Percentiles rank a stretch among this genome's conserved stretches.
These are phyloP conservation scores for Phytophthora chlamydospora DNA, from an alignment of 352 stramenopile genomes.

Conservation along the genomic window DNA sequence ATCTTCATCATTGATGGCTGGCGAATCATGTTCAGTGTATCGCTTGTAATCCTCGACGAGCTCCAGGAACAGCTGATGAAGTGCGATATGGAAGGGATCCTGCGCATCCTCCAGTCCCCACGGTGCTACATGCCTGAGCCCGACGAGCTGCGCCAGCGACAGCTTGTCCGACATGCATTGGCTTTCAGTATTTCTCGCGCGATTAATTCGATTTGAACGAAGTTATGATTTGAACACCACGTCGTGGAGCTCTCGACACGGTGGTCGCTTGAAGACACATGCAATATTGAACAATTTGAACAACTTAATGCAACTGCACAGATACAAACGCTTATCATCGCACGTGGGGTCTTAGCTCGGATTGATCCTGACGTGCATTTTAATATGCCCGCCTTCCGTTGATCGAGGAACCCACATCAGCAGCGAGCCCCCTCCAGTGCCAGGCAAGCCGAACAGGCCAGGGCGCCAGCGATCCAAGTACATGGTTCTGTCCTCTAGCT, in stretches of 20 bases:
- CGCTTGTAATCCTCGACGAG: conserved; percentile 78
- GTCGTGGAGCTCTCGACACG: not conserved
- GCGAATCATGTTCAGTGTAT: conserved; percentile 82
- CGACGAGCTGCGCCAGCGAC: conserved; percentile 40
- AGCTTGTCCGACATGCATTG: conserved; percentile 66
- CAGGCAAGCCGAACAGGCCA: conserved; percentile 21
- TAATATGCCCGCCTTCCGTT: conserved; percentile 37
- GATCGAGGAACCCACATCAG: conserved; percentile 47
- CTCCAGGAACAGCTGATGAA: conserved; percentile 57
- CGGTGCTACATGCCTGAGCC: conserved; percentile 57
- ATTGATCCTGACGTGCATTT: conserved; percentile 52
- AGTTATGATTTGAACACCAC: conserved; percentile 10
- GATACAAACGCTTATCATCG: not conserved
- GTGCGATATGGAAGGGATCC: conserved; percentile 71
- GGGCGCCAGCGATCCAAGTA: conserved; percentile 27
- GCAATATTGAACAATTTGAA: not conserved
- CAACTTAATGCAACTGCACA: not conserved
- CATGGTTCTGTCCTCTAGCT: conserved; percentile 26
- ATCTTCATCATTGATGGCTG: conserved; percentile 84
- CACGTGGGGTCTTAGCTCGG: conserved; percentile 13
- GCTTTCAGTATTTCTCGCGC: conserved; percentile 67
- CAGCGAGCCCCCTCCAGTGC: conserved; percentile 22
- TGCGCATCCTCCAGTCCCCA: conserved; percentile 71
- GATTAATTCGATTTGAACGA: conserved; percentile 52
- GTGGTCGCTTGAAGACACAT: not conserved